Evolutionary conservation across 257 asterid species (phyloP), one percentile per base, ranked within the genome.

Genomic region (Nicotiana tomentosiformis): DNA sequence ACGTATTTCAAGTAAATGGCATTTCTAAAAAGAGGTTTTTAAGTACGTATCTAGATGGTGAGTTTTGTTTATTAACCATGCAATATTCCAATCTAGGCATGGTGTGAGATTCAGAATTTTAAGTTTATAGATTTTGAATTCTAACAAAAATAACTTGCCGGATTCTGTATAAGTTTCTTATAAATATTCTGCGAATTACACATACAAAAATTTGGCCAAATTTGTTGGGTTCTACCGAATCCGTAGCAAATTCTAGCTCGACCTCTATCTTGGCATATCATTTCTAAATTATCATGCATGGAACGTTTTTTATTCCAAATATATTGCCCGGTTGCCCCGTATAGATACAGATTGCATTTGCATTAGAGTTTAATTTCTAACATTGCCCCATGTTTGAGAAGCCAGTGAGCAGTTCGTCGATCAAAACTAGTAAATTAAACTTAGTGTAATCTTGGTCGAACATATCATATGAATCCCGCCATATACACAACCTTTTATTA

Each of bases 1-100:
- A 70, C 78, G 7, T 66, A 37, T 66, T 30, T 70, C 78, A 51
- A 81, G 78, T 51, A 74, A 5, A 74, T 74, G 79, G 58, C n/a
- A 1, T 66, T 72, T 14, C 5, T 32, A 57, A 0, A 57, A 57
- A 16, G 64, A 18, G 64, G 26, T 18, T 61, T 23, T 61, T 9
- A 20, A 61, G 33, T 61, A 9, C n/a, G n/a, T n/a, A n/a, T n/a
- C n/a, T n/a, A n/a, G n/a, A n/a, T 39, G 16, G 3, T 8, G 1
- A n/a, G 11, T 39, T 39, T 46, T 15, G 1, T 67, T 67, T 67
- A 7, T 35, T 17, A 1, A 2, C 5, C 43, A 26, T 74, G 43
- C 17, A 74, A 49, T 46, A 46, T 30, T 39, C 14, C 3, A 39
- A 15, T 32, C 26, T 66, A 7, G 23, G 26, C 15, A 23, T 4